Evolutionary conservation across 1,284 basidiomycete genomes (phyloP).

Genomic region (Trichosporon asahii): DNA sequence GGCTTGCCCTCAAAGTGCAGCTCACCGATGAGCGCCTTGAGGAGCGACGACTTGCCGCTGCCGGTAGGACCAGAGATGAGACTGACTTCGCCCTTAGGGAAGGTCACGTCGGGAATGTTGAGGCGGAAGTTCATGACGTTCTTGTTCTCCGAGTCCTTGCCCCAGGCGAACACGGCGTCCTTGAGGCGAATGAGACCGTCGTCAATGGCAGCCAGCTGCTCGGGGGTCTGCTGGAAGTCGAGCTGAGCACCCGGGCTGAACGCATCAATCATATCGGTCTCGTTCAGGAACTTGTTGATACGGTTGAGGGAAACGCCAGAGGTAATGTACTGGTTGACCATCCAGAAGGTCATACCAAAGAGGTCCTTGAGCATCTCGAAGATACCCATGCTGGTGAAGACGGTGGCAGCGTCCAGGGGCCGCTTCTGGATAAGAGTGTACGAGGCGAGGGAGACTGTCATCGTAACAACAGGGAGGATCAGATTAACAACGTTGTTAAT

Average conservation of each 20-base stretch:
- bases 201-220: constrained; percentile 37
- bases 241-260: constrained; percentile 46
- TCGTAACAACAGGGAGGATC: constrained; percentile 63
- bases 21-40: constrained; percentile 57
- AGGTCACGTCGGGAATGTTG: constrained; percentile 57
- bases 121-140: constrained; percentile 54
- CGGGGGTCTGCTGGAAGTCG: constrained; percentile 25
- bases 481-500: constrained; percentile 53
- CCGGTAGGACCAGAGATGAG: constrained; percentile 62
- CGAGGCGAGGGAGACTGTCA: constrained; percentile 64
- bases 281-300: constrained; percentile 55
- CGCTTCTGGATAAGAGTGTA: constrained; percentile 57
- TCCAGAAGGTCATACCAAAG: constrained; percentile 36
- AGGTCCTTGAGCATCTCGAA: constrained; percentile 49
- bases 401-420: constrained; percentile 52
- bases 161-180: constrained; percentile 48
- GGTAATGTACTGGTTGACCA: constrained; percentile 42
- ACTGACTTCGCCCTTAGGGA: constrained; percentile 60
- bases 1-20: constrained; percentile 54
- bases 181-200: constrained; percentile 41
- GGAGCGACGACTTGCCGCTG: constrained; percentile 49
- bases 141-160: constrained; percentile 29
- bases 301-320: constrained; percentile 57
- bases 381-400: constrained; percentile 51
- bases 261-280: constrained; percentile 59